Evolutionary conservation across 805 yeast genomes (phyloP).

Genomic region (Cyberlindnera euphorbiiphila): DNA sequence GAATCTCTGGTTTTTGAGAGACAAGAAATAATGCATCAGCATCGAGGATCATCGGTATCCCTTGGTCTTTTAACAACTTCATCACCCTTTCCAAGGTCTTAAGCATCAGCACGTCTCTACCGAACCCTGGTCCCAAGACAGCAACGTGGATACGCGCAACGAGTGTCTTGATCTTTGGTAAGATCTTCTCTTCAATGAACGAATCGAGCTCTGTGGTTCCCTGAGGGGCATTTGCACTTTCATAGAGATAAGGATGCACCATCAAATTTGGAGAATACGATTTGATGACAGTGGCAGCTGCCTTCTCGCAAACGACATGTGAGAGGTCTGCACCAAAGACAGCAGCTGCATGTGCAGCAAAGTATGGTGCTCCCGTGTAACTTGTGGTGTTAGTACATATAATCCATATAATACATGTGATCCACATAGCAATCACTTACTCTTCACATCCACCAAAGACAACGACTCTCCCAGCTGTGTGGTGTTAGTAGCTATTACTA

Average conservation of each 20-base stretch:
- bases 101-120: conserved; percentile 71
- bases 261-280: conserved; percentile 87
- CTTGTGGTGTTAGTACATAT: conserved; percentile 26
- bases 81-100: conserved; percentile 55
- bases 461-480: conserved; percentile 66
- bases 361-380: conserved; percentile 96
- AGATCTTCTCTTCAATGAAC: conserved; percentile 40
- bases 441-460: conserved; percentile 95
- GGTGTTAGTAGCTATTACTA: not conserved
- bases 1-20: conserved; percentile 50
- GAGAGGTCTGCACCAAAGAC: conserved; percentile 83
- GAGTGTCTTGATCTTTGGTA: conserved; percentile 53
- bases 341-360: conserved; percentile 82
- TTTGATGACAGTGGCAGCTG: conserved; percentile 79
- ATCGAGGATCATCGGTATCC: conserved; percentile 76
- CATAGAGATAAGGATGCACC: conserved; percentile 89
- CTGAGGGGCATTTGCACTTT: conserved; percentile 29
- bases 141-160: conserved; percentile 72
- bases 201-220: conserved; percentile 13
- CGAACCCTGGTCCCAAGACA: conserved; percentile 92
- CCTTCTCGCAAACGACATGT: conserved; percentile 80
- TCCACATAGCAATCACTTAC: conserved; percentile 25
- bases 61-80: conserved; percentile 45
- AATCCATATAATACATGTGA: no score
- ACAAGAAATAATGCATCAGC: conserved; percentile 84